Conservation (phyloP, 2,329 filamentous ascomycete species). For the Colletotrichum lindemuthianum region DNA sequence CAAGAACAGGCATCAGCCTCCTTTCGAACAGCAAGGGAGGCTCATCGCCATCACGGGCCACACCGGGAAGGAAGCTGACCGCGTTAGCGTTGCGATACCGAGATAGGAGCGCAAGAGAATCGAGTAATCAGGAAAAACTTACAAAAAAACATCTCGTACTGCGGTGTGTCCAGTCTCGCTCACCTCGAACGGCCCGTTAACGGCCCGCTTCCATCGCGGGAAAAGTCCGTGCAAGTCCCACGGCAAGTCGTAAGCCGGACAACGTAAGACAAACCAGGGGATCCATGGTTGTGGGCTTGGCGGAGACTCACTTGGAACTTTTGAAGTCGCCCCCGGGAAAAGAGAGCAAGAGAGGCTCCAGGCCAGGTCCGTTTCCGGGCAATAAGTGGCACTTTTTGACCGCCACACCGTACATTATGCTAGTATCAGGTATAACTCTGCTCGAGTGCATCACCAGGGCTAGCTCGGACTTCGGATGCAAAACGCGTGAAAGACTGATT, state of each 20-base stretch:
- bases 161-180: too few relatives aligned
- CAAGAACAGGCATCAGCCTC: background rate
- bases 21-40: slow-evolving; percentile 2
- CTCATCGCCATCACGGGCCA: slow-evolving; percentile 3
- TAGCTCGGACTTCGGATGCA: too few relatives aligned
- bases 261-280: background rate
- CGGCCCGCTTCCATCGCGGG: background rate
- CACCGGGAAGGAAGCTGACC: slow-evolving; percentile 3
- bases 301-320: slow-evolving; percentile 6
- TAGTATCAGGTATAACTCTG: too few relatives aligned
- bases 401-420: background rate
- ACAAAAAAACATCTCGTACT: slow-evolving; percentile 2
- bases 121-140: slow-evolving; percentile 7
- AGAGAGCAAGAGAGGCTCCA: background rate
- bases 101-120: background rate
- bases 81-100: background rate
- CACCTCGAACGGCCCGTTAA: background rate
- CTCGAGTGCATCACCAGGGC: too few relatives aligned
- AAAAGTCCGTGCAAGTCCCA: background rate
- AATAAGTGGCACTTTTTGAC: background rate
- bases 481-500: too few relatives aligned
- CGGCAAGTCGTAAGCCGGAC: background rate
- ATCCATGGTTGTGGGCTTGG: background rate
- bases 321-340: background rate
- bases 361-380: background rate